Evolutionary conservation across 805 yeast genomes (phyloP).

Genomic region (Saturnispora gosingensis): DNA sequence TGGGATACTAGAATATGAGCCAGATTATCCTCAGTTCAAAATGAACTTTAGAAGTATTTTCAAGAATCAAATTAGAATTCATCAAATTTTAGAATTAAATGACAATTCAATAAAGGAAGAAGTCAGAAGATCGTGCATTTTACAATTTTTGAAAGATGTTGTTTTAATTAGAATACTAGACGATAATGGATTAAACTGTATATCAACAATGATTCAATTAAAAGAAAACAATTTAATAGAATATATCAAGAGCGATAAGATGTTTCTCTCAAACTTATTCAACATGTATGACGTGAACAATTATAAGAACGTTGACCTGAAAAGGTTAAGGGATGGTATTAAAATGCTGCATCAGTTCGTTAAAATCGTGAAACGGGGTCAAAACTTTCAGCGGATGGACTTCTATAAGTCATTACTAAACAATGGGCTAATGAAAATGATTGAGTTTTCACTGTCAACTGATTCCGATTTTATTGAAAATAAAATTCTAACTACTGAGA

Average conservation of each 20-base stretch:
- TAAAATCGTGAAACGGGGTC: slow-evolving; percentile 59
- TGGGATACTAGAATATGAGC: slow-evolving; percentile 85
- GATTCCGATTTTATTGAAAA: slow-evolving; percentile 34
- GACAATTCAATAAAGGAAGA: slow-evolving; percentile 41
- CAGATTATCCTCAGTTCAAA: slow-evolving; percentile 71
- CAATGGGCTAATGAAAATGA: slow-evolving; percentile 59
- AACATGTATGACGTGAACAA: slow-evolving; percentile 34
- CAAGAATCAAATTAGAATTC: slow-evolving; percentile 47
- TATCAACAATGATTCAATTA: slow-evolving; percentile 56
- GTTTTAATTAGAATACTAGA: slow-evolving; percentile 76
- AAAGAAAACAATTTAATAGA: slow-evolving; percentile 62
- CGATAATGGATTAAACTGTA: slow-evolving; percentile 62
- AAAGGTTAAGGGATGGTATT: slow-evolving; percentile 57
- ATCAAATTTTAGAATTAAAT: slow-evolving; percentile 59
- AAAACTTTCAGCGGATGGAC: slow-evolving; percentile 48
- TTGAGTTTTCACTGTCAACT: slow-evolving; percentile 56
- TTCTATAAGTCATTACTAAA: slow-evolving; percentile 57
- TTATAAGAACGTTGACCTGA: slow-evolving; percentile 6
- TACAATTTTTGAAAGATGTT: slow-evolving; percentile 79
- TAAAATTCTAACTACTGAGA: slow-evolving; percentile 68
- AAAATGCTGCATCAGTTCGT: slow-evolving; percentile 73
- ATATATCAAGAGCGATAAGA: slow-evolving; percentile 41
- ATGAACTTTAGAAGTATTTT: slow-evolving; percentile 71
- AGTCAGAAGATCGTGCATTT: slow-evolving; percentile 65
- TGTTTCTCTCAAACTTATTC: slow-evolving; percentile 53